These are phyloP conservation scores for Lasiodiplodia citricola DNA, from an alignment of 2,329 filamentous ascomycete genomes.

Conservation along the genomic window DNA sequence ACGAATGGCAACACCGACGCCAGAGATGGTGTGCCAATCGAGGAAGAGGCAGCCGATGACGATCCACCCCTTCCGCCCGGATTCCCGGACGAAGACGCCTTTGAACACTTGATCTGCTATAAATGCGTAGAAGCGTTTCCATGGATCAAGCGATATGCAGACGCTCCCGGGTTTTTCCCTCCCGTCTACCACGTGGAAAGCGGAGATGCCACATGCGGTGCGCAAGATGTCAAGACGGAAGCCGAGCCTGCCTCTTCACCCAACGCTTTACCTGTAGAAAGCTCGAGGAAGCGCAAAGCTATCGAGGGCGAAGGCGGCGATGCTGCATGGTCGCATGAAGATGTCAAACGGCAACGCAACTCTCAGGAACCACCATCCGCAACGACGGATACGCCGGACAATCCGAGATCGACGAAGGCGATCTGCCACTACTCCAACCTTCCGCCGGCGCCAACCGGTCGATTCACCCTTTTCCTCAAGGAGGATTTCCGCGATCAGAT, in stretches of 20 bases:
- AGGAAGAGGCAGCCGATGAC: conserved; percentile 52
- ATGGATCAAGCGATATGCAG: conserved; percentile 91
- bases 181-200: conserved; percentile 64
- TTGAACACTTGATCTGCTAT: conserved; percentile 91
- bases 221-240: background rate
- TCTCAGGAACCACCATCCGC: conserved; percentile 12
- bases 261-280: background rate
- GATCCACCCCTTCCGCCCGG: conserved; percentile 76
- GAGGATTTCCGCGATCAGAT: conserved; percentile 79
- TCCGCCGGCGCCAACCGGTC: conserved; percentile 54
- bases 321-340: background rate
- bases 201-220: conserved; percentile 28
- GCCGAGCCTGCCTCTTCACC: background rate
- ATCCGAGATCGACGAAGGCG: conserved; percentile 33
- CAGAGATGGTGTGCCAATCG: conserved; percentile 57
- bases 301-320: conserved; percentile 35
- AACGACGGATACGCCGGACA: conserved; percentile 41
- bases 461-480: conserved; percentile 83
- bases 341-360: conserved; percentile 26
- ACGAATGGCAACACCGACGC: conserved; percentile 35
- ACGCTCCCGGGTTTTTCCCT: conserved; percentile 76
- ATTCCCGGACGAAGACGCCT: conserved; percentile 87
- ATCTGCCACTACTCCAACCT: conserved; percentile 36
- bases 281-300: conserved; percentile 54
- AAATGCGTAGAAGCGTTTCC: conserved; percentile 87